Base-by-base conservation (phyloP, 768 basidiomycete genomes). In the Leccinum uliginosum region DNA sequence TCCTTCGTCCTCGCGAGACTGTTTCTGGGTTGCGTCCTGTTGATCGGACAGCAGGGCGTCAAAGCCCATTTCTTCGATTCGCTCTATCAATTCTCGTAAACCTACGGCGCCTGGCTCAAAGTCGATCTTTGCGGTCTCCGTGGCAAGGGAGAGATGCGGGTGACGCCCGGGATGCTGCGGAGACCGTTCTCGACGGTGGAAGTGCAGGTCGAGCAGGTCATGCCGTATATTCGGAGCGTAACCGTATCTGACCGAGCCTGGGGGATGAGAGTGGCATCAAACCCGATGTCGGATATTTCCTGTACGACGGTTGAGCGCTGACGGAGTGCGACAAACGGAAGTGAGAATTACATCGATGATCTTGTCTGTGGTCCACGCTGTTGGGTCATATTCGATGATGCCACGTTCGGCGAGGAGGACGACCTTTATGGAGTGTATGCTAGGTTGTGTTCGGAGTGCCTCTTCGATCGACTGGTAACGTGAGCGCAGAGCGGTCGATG, bases 351-450 rank as follows among this genome's bases (percentile, higher is more conserved):
- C 91, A 51, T 76, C 80, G 32, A 92, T 77, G 53, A 99, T 81
- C 69, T 89, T 93, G 48, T 86, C 89, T 9, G 83, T 73, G 32
- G 79, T 82, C 97, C 97, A 99, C n/a, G 75, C 67, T 0, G 75
- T 66, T 1, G 91, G 84, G 64, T 98, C 93, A 65, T 89, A 99
- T 69, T 96, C 93, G 61, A 99, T 76, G 47, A 92, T 81, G 4
- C 87, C 96, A 14, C 96, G 86, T 71, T 99, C 96, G 12, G 97
- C 93, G 24, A 99, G 81, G n/a, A 99, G 80, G 23, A 95, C 95
- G n/a, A 99, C 94, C 68, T 93, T 93, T 59, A 97, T 75, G 11
- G 87, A 90, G 59, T 85, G 74, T 51, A 99, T 94, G n/a, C 97
- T 97, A n/a, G 84, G 75, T 70, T 95, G 91, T 17, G 77, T 78